Base-by-base conservation (phyloP, 1,284 basidiomycete species). In the Meripilus lineatus region DNA sequence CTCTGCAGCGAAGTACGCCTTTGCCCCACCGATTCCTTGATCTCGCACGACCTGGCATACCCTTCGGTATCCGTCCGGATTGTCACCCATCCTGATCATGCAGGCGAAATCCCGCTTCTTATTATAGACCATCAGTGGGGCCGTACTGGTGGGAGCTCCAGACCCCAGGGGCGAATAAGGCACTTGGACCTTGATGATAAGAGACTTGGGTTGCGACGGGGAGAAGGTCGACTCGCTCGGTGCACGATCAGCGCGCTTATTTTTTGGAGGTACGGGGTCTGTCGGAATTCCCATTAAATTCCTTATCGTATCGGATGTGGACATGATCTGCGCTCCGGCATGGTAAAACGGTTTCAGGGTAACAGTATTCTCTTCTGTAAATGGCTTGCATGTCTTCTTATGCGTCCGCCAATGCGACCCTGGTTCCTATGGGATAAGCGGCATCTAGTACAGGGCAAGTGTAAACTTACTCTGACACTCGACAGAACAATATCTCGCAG, bases 1-100 rank as follows among this genome's bases (percentile, higher is more conserved):
- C 52, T 75, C 72, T 1, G 77, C 77, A 2, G 69, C 62, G 44
- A 81, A 79, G 53, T 79, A 80, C 0, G 71, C 78, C 56, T 78
- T 80, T n/a, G 59, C 55, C 0, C 71, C 70, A 3, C 61, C 62
- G 3, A 72, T 64, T 3, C 75, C 74, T 35, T 68, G 64, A 11
- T 51, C 52, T 30, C 57, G 57, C n/a, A 80, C 61, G 3, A 63
- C 54, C 20, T 64, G 47, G 24, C 54, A 45, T 30, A 79, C 40
- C 17, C 58, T 49, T 42, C 73, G 67, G 46, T 74, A 81, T 2
- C 54, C 68, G 0, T 42, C 47, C 4, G 63, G 56, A 21, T 63
- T 59, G 24, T 72, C 70, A 1, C 41, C 38, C 13, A 62, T 57
- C 18, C 53, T 15, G 15, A 77, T 58, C 1, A 53, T 53, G 49